A percentile compares a stretch with the other conserved stretches of the same genome.
phyloP scores from a whole-genome alignment of 1,284 basidiomycete species.

The Rhodotorula mucilaginosa region DNA sequence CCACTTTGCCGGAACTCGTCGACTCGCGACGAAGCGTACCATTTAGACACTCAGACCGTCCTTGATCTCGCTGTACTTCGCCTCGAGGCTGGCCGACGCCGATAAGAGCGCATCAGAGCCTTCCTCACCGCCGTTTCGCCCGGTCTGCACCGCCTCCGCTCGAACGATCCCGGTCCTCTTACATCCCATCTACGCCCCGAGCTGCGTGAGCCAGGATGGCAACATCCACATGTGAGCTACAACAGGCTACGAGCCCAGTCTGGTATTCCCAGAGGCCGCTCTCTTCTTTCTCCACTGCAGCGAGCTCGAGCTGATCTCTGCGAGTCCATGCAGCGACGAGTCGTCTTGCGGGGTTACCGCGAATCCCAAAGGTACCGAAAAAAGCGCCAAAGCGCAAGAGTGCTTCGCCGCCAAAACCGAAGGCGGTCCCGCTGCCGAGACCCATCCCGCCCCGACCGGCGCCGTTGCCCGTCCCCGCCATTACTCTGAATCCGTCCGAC shows the following conservation, averaged over 20 bases:
- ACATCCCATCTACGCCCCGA: no score
- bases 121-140: no score
- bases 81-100: constrained; percentile 5
- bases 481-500: not conserved
- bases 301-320: not conserved
- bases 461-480: not conserved
- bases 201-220: no score
- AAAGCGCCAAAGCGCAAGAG: constrained; percentile 9
- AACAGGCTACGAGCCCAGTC: no score
- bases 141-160: no score
- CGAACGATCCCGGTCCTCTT: no score
- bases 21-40: not conserved
- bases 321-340: not conserved
- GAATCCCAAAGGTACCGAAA: constrained; percentile 17
- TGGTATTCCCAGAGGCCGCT: not conserved
- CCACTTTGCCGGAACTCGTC: not conserved
- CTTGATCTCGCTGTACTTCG: not conserved
- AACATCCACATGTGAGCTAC: no score
- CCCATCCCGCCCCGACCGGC: not conserved
- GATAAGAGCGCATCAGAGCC: no score
- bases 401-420: constrained; percentile 13
- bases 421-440: not conserved
- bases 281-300: not conserved
- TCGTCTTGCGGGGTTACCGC: constrained; percentile 20
- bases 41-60: no score